Conservation (phyloP, 2,329 filamentous ascomycete genomes). For the Fusarium liriodendri region DNA sequence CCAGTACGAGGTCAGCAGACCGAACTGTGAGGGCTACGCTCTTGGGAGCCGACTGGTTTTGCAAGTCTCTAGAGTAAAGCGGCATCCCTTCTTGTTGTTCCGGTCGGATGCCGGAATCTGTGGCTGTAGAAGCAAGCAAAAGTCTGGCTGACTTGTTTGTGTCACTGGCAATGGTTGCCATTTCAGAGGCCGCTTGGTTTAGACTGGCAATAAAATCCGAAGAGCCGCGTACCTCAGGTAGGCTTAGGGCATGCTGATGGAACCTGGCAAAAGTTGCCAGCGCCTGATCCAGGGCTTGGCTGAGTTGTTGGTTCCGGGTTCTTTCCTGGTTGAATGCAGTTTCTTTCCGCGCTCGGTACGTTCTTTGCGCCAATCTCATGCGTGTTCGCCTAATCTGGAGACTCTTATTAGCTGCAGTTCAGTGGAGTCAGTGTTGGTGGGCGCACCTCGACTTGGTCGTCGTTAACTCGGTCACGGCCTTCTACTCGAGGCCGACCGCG, state of each 20-base stretch:
- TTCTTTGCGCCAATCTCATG: constrained; percentile 13
- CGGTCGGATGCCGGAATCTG: neutral
- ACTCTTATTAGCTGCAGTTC: neutral
- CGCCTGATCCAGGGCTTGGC: neutral
- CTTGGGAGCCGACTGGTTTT: neutral
- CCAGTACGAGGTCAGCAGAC: neutral
- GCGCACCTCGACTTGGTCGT: neutral
- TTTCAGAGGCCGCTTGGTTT: neutral
- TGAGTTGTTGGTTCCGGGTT: constrained; percentile 2
- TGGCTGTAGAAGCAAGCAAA: neutral
- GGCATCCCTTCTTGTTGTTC: neutral
- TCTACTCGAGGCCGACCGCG: neutral
- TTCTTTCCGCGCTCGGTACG: constrained; percentile 8
- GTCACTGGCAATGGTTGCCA: neutral
- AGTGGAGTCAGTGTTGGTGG: neutral
- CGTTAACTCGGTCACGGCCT: neutral
- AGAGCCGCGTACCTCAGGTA: neutral
- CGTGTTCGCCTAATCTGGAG: neutral
- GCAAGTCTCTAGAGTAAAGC: neutral
- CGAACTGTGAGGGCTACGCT: neutral
- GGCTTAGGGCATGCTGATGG: neutral
- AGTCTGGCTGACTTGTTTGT: neutral
- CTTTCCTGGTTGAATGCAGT: constrained; percentile 5
- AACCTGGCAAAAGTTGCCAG: neutral
- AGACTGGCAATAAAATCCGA: neutral